phyloP scores from a whole-genome alignment of 1,139 yeast species.

The Suhomyces panamericanus region DNA sequence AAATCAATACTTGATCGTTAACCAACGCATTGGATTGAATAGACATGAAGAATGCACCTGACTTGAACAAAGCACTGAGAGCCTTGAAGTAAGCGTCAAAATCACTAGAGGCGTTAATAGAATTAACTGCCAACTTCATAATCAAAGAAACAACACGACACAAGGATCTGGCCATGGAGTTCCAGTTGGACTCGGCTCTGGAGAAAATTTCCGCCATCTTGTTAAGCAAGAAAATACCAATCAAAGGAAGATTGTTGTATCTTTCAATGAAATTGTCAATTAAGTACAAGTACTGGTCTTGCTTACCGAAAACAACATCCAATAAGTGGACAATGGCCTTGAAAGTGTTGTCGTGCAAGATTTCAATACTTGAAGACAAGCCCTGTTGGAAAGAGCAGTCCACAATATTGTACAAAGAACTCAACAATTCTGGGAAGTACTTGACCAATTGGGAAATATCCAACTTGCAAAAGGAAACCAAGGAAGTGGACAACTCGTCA shows the following conservation, averaged over 20 bases:
- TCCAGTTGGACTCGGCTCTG: slow-evolving; percentile 59
- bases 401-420: slow-evolving; percentile 45
- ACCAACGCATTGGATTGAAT: slow-evolving; percentile 48
- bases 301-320: slow-evolving; percentile 66
- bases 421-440: slow-evolving; percentile 53
- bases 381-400: slow-evolving; percentile 29
- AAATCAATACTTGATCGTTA: slow-evolving; percentile 58
- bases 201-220: slow-evolving; percentile 49
- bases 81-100: slow-evolving; percentile 34
- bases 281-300: slow-evolving; percentile 59
- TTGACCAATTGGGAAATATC: slow-evolving; percentile 51
- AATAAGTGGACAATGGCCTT: slow-evolving; percentile 60
- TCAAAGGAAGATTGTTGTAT: slow-evolving; percentile 40
- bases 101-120: slow-evolving; percentile 26
- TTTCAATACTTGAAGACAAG: slow-evolving; percentile 31
- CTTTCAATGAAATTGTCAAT: slow-evolving; percentile 49
- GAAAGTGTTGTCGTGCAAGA: slow-evolving; percentile 43
- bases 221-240: slow-evolving; percentile 53
- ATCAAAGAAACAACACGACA: slow-evolving; percentile 59
- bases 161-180: slow-evolving; percentile 59
- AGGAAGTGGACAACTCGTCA: slow-evolving; percentile 44
- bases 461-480: slow-evolving; percentile 43
- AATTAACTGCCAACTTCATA: slow-evolving; percentile 40
- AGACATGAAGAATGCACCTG: slow-evolving; percentile 50
- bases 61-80: slow-evolving; percentile 34